A percentile compares a stretch with the other conserved stretches of the same genome.
phyloP scores from a whole-genome alignment of 768 basidiomycete species.

The Nidularia sp. region DNA sequence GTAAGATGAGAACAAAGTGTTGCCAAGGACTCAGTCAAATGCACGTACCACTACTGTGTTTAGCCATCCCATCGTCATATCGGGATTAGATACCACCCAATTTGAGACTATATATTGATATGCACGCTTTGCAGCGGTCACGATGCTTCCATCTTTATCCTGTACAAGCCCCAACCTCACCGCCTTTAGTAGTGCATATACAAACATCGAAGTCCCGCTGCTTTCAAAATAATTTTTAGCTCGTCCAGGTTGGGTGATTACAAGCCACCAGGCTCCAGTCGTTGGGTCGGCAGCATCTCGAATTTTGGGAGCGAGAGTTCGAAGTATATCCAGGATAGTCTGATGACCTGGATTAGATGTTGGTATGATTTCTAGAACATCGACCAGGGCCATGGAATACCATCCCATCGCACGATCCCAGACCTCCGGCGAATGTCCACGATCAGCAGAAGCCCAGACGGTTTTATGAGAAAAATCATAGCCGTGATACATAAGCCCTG shows the following conservation, averaged over 20 bases:
- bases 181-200: conserved; percentile 40
- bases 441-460: conserved; percentile 39
- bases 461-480: conserved; percentile 41
- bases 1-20: no score
- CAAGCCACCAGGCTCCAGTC: conserved; percentile 46
- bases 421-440: conserved; percentile 43
- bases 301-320: conserved; percentile 28
- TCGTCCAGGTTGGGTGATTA: conserved; percentile 43
- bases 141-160: conserved; percentile 33
- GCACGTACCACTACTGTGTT: conserved; percentile 38
- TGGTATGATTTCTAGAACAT: conserved; percentile 35
- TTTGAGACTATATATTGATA: conserved; percentile 35
- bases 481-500: conserved; percentile 43
- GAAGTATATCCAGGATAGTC: conserved; percentile 26
- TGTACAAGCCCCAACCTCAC: conserved; percentile 36
- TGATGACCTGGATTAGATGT: conserved; percentile 20
- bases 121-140: conserved; percentile 32
- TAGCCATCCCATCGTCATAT: conserved; percentile 42
- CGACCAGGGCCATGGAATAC: conserved; percentile 47
- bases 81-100: conserved; percentile 34
- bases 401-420: conserved; percentile 47
- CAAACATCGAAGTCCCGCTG: conserved; percentile 41
- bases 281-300: conserved; percentile 31
- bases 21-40: no score
- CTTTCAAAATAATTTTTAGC: conserved; percentile 46